These are phyloP conservation scores for Curvularia hawaiiensis DNA, from an alignment of 2,329 filamentous ascomycete genomes.

Conservation along the genomic window DNA sequence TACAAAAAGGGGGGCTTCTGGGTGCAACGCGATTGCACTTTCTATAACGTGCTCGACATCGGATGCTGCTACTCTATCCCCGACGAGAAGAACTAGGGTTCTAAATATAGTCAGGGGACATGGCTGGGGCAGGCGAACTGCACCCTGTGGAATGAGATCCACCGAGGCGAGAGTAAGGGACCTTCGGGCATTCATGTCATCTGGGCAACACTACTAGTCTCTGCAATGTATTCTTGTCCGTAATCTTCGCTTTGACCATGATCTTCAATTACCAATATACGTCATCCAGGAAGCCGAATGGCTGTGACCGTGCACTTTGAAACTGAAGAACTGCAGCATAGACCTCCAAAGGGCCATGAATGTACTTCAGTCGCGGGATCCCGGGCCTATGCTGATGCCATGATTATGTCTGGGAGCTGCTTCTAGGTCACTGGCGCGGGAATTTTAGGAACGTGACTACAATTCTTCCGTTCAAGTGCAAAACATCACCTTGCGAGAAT, in stretches of 20 bases:
- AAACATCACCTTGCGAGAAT: not conserved
- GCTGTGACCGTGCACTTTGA: not conserved
- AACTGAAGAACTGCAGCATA: not conserved
- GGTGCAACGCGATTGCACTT: slow-evolving; percentile 39
- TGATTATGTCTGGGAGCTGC: not conserved
- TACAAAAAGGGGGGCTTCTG: slow-evolving; percentile 34
- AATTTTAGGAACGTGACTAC: not conserved
- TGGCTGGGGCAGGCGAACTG: not conserved
- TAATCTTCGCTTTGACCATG: not conserved
- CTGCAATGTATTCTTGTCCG: not conserved
- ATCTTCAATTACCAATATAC: not conserved
- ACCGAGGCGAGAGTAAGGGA: not conserved
- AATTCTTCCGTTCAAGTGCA: too few species aligned
- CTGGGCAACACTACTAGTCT: not conserved
- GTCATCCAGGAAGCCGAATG: not conserved
- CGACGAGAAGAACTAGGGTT: slow-evolving; percentile 19
- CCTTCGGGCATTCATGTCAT: not conserved
- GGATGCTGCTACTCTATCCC: slow-evolving; percentile 39
- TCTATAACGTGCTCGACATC: slow-evolving; percentile 38
- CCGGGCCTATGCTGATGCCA: not conserved
- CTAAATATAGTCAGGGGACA: not conserved
- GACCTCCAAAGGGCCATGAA: not conserved
- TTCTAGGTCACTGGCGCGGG: not conserved
- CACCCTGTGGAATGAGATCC: not conserved
- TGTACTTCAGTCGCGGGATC: not conserved